Base-by-base conservation (phyloP, 306 rosid genomes). In the Rubus idaeus region DNA sequence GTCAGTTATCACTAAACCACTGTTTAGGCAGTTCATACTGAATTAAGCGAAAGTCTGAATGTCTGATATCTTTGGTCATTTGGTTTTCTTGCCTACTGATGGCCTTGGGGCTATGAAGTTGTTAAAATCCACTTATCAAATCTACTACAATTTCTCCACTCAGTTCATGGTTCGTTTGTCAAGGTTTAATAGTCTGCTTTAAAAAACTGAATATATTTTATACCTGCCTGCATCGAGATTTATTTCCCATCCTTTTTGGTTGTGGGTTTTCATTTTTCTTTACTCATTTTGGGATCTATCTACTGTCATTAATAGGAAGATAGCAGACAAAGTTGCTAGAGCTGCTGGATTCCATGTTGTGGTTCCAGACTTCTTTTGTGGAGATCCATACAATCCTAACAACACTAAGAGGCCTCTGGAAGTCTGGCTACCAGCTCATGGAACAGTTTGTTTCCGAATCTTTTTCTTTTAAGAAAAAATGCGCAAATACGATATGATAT, bases 241-340 rank as follows among this genome's bases (percentile, higher is more conserved):
- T 69, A 13, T 47, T 14, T 49, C 44, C 42, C 44, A 5, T 78
- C 21, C 4, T 20, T 50, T 61, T 12, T 42, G 21, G 6, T 67
- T 42, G 1, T 1, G 30, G 30, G 39, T 40, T 57, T 53, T 56
- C 66, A 77, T 35, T 63, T 14, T 20, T 50, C 71, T n/a, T 35
- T 44, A 74, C 69, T 78, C 47, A 79, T 51, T 3, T 35, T 16
- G 20, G 35, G 42, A 66, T 51, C 51, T 10, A 55, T 62, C n/a
- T 5, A 47, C 74, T 78, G 73, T 44, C 71, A 21, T 30, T 80
- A 7, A 77, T 77, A 91, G 98, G 92, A 91, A 91, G 81, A 87
- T 93, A 39, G 98, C 97, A 40, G 97, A 93, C 87, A 89, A 91
- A 79, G 78, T 91, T 83, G 91, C 92, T 26, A 26, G 13, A n/a